Percentiles rank a stretch among this genome's conserved stretches.
Conservation (phyloP, 1,284 basidiomycete genomes). For the Thecaphora frezii region DNA sequence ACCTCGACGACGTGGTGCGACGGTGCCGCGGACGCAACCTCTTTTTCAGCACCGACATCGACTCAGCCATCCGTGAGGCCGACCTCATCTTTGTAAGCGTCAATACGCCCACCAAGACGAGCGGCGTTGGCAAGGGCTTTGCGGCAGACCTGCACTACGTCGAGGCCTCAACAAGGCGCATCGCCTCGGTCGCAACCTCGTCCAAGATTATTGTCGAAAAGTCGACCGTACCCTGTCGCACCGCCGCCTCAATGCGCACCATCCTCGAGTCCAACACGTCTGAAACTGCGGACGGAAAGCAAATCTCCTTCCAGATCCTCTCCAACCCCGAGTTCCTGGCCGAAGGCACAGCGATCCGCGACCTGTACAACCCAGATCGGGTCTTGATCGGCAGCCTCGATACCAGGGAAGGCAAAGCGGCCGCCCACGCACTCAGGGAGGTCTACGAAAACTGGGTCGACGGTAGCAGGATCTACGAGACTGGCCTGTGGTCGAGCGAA, state of each 20-base stretch:
- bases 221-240: conserved; percentile 97
- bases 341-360: conserved; percentile 90
- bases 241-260: conserved; percentile 96
- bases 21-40: conserved; percentile 87
- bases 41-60: conserved; percentile 95
- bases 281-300: conserved; percentile 65
- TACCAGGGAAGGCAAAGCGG: conserved; percentile 77
- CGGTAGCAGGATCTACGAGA: conserved; percentile 81
- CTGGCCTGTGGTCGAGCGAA: conserved; percentile 98
- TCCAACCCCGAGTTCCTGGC: conserved; percentile 99
- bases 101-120: conserved; percentile 98
- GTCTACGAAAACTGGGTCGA: conserved; percentile 97
- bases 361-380: conserved; percentile 86
- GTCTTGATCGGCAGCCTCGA: conserved; percentile 95
- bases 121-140: conserved; percentile 92
- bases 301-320: conserved; percentile 92
- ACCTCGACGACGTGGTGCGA: conserved; percentile 89
- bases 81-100: conserved; percentile 76
- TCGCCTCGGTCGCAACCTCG: conserved; percentile 83
- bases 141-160: conserved; percentile 77
- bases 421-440: conserved; percentile 73
- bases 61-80: conserved; percentile 86
- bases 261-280: conserved; percentile 94
- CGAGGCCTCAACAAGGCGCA: conserved; percentile 91
- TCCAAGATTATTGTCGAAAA: conserved; percentile 99